Evolutionary conservation across 2,329 filamentous ascomycete species (phyloP).

Genomic region (Calonectria hongkongensis): DNA sequence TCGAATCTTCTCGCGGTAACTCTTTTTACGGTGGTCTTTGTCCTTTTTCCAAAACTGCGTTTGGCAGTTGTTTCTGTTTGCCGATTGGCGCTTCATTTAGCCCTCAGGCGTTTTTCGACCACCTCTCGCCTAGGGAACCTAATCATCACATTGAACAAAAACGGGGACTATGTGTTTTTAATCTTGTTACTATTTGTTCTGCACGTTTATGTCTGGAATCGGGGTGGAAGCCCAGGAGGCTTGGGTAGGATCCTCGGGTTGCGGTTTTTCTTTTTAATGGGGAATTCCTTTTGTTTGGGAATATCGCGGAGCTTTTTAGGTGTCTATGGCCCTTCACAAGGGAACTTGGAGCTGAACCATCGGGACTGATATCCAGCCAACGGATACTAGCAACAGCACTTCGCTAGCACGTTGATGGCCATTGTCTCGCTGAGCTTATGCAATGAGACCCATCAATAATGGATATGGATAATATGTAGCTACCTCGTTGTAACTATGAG

Average conservation of each 20-base stretch:
- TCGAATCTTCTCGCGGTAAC: slow-evolving; percentile 54
- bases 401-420: slow-evolving; percentile 29
- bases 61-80: slow-evolving; percentile 45
- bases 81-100: slow-evolving; percentile 50
- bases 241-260: slow-evolving; percentile 53
- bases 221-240: slow-evolving; percentile 60
- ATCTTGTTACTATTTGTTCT: slow-evolving; percentile 50
- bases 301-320: slow-evolving; percentile 35
- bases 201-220: slow-evolving; percentile 50
- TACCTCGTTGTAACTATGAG: slow-evolving; percentile 37
- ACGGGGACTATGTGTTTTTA: slow-evolving; percentile 52
- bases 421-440: slow-evolving; percentile 33
- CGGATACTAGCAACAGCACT: slow-evolving; percentile 7
- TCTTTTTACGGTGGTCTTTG: slow-evolving; percentile 54
- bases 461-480: slow-evolving; percentile 41
- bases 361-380: slow-evolving; percentile 33
- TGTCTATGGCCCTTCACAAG: slow-evolving; percentile 31
- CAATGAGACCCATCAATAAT: slow-evolving; percentile 34
- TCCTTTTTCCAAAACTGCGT: slow-evolving; percentile 55
- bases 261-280: slow-evolving; percentile 50
- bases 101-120: slow-evolving; percentile 48
- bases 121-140: slow-evolving; percentile 53
- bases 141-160: slow-evolving; percentile 57
- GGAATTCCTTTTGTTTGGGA: slow-evolving; percentile 43
- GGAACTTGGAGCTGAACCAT: slow-evolving; percentile 34